Evolutionary conservation across 305 asterid genomes (phyloP).

Genomic region (Fraxinus sp.): DNA sequence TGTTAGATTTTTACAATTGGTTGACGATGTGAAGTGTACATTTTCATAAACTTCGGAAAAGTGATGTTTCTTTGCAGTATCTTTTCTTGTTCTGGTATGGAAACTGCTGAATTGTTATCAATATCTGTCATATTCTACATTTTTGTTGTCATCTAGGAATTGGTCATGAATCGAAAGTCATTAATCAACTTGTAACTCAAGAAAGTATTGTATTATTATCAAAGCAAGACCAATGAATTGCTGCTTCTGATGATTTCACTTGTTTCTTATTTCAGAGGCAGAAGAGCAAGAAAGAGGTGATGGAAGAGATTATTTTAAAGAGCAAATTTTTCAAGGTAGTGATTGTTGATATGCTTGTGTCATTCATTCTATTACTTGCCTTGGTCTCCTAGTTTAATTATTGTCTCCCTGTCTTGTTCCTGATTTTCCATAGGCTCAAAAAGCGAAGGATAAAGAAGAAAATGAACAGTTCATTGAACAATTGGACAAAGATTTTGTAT

Average conservation of each 20-base stretch:
- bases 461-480: conserved; percentile 62
- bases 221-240: background rate
- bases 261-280: conserved; percentile 57
- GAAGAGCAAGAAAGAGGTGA: conserved; percentile 92
- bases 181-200: background rate
- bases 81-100: background rate
- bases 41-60: background rate
- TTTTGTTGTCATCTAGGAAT: background rate
- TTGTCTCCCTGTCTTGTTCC: conserved; percentile 16
- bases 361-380: conserved; percentile 2
- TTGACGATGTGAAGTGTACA: background rate
- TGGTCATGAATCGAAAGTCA: background rate
- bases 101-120: background rate
- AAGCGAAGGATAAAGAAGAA: conserved; percentile 95
- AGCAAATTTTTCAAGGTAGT: conserved; percentile 94
- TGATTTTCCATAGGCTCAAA: conserved; percentile 63
- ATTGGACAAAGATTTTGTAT: conserved; percentile 71
- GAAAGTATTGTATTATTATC: background rate
- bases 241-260: conserved; percentile 27
- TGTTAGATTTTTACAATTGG: background rate
- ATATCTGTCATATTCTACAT: background rate
- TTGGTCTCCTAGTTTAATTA: conserved; percentile 9
- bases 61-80: background rate
- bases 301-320: conserved; percentile 79
- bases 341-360: conserved; percentile 13